A percentile compares a stretch with the other conserved stretches of the same genome.
Evolutionary conservation across 805 yeast genomes (phyloP).

Genomic region (Maudiozyma turicensis): DNA sequence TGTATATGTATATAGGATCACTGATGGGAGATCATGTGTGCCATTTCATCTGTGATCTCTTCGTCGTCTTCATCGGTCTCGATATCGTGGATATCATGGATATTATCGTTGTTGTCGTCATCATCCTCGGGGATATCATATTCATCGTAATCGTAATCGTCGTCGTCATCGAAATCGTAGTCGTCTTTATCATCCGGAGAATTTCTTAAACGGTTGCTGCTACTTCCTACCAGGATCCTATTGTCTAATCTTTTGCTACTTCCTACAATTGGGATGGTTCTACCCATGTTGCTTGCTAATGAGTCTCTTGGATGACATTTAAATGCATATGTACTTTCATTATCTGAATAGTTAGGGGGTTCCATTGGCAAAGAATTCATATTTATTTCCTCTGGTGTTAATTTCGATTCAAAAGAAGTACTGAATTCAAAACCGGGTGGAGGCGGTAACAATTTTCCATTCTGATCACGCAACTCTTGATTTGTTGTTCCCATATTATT

Average conservation of each 20-base stretch:
- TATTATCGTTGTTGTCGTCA: not conserved
- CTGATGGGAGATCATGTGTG: conserved; percentile 5
- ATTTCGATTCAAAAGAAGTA: conserved; percentile 14
- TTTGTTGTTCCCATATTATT: conserved; percentile 6
- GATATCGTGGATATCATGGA: not conserved
- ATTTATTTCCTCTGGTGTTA: conserved; percentile 25
- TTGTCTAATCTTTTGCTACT: conserved; percentile 1
- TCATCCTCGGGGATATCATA: not conserved
- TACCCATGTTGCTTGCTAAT: not conserved
- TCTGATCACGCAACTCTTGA: conserved; percentile 13
- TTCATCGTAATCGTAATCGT: conserved; percentile 6
- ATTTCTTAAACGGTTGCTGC: conserved; percentile 9
- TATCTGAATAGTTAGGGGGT: conserved; percentile 32
- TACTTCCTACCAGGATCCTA: not conserved
- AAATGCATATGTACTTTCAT: conserved; percentile 1
- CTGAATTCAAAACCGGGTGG: conserved; percentile 32
- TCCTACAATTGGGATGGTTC: conserved; percentile 1
- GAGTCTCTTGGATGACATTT: not conserved
- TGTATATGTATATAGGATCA: not conserved
- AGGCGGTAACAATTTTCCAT: conserved; percentile 27
- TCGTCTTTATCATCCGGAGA: conserved; percentile 9
- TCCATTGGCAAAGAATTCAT: conserved; percentile 29
- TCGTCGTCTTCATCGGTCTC: conserved; percentile 2
- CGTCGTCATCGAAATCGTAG: conserved; percentile 11
- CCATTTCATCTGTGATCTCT: conserved; percentile 6